phyloP scores from a whole-genome alignment of 129 eudicot species.

The Ambrosia trifida region DNA sequence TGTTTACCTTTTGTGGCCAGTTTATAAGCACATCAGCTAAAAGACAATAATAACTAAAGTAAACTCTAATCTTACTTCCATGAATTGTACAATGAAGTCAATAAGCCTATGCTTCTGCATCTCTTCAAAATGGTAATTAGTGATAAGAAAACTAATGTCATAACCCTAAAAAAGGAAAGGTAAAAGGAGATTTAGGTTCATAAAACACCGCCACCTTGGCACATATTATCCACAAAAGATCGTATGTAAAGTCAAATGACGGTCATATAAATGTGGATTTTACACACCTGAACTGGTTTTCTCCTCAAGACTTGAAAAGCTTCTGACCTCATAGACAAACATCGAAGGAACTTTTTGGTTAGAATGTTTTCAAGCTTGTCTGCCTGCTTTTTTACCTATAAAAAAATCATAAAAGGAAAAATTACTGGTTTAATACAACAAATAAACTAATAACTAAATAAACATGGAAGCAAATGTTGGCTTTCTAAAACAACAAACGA shows the following conservation, averaged over 20 bases:
- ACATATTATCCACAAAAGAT: background rate
- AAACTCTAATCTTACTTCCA: slow-evolving; percentile 58
- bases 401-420: background rate
- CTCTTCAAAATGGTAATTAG: slow-evolving; percentile 85
- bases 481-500: background rate
- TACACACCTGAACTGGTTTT: slow-evolving; percentile 58
- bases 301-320: slow-evolving; percentile 94
- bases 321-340: slow-evolving; percentile 97
- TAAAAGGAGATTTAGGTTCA: background rate
- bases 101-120: slow-evolving; percentile 85
- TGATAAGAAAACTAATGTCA: slow-evolving; percentile 85
- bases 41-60: background rate
- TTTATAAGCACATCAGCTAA: no score
- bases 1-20: no score
- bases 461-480: background rate
- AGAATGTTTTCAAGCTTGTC: slow-evolving; percentile 97
- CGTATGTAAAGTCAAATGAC: background rate
- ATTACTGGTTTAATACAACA: background rate
- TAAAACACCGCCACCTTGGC: background rate
- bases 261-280: background rate
- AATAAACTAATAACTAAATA: background rate
- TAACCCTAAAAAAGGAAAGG: slow-evolving; percentile 87
- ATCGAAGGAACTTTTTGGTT: slow-evolving; percentile 88
- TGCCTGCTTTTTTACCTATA: slow-evolving; percentile 91
- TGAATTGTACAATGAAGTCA: slow-evolving; percentile 85